Base-by-base conservation (phyloP, 768 basidiomycete species). In the Wakefieldia striispora region DNA sequence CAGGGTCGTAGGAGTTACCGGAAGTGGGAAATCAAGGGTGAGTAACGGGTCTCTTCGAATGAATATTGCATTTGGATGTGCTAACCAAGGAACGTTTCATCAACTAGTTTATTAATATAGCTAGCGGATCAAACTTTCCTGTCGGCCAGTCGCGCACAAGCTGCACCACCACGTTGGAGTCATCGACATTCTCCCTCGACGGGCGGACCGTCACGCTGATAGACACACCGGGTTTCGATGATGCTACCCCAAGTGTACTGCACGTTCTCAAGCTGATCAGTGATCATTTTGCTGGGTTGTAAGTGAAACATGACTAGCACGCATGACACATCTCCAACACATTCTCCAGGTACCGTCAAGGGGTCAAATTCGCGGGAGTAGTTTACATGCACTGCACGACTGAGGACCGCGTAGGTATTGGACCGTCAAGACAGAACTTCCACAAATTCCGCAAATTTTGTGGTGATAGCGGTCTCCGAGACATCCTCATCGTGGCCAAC, bases 171-270 rank as follows among this genome's bases (percentile, higher is more conserved):
- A 58, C 61, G 12, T 71, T 82, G 4, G 66, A 75, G 53, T 59
- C 70, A 2, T 65, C 76, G 0, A 53, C 74, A 1, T 78, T 81
- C 55, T 50, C 67, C 19, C 57, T 80, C 3, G 72, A 76, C 42
- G 77, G 74, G 1, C 65, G 63, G 11, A 55, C 45, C 21, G 68
- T 82, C 38, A 73, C 68, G 1, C 63, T 83, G 21, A 74, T 83
- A 44, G 81, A 83, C 55, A 83, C 80, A 0, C 81, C 81, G 2
- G 81, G 81, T 5, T 82, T 82, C 49, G 79, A 81, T 51, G 79
- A 81, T 51, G 73, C 75, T 4, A 34, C 33, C n/a, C 68, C 63
- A 36, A 75, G 67, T 48, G 77, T 79, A 37, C 66, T 72, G 0
- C 71, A 74, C 13, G 69, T 81, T 4, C 63, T 81, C 20, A 71